Percentiles rank a stretch among this genome's conserved stretches.
phyloP scores from a whole-genome alignment of 768 basidiomycete genomes.

The Cyclocybe aegerita region DNA sequence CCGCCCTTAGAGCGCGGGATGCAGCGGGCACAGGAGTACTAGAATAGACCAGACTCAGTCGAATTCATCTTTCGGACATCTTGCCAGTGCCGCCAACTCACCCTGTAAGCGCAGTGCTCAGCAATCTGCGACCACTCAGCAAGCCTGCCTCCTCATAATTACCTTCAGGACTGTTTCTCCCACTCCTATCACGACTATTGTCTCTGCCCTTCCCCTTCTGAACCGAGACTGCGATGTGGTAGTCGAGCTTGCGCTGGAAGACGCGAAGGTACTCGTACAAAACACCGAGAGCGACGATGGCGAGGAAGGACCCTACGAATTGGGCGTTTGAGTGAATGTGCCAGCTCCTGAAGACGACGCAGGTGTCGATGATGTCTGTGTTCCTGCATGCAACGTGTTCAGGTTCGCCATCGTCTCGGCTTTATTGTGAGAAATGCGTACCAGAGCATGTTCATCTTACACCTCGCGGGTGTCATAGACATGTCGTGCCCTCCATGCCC shows the following conservation, averaged over 20 bases:
- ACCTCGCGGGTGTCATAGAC: conserved; percentile 44
- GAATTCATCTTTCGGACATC: neutral
- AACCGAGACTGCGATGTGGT: conserved; percentile 50
- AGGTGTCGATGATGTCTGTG: conserved; percentile 76
- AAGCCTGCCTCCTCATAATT: conserved; percentile 53
- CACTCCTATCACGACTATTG: conserved; percentile 21
- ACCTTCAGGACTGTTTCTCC: conserved; percentile 34
- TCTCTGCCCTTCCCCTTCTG: conserved; percentile 47
- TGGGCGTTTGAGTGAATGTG: conserved; percentile 57
- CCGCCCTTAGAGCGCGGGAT: conserved; percentile 58
- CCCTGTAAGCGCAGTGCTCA: conserved; percentile 40
- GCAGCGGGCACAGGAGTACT: conserved; percentile 52
- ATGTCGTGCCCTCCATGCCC: conserved; percentile 46
- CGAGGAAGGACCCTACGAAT: conserved; percentile 66
- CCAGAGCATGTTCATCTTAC: conserved; percentile 86
- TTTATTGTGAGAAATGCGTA: conserved; percentile 23
- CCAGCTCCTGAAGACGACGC: conserved; percentile 79
- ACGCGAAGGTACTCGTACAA: conserved; percentile 79
- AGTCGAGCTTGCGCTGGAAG: conserved; percentile 59
- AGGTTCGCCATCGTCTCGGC: neutral
- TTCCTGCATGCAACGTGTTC: conserved; percentile 48
- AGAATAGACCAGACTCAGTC: neutral
- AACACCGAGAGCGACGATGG: conserved; percentile 66
- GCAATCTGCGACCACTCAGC: conserved; percentile 44
- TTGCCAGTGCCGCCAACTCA: conserved; percentile 28